phyloP scores from a whole-genome alignment of 192 early-diverging fungal genomes.

The Rhizophagus sp. region DNA sequence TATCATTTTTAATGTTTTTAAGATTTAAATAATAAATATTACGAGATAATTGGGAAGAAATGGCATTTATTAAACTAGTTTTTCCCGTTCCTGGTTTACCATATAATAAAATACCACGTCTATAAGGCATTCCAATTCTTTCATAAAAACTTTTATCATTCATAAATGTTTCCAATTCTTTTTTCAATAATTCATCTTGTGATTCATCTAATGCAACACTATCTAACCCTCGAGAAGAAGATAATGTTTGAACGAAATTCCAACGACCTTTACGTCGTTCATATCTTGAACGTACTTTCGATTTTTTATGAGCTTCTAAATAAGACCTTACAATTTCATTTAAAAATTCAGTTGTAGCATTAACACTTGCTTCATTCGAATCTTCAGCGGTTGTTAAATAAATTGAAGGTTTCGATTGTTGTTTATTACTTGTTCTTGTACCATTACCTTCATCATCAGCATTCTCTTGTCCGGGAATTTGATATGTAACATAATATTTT shows the following conservation, averaged over 20 bases:
- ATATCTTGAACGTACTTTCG: not conserved
- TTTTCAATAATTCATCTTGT: constrained; percentile 46
- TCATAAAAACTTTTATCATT: constrained; percentile 57
- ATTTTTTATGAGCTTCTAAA: not conserved
- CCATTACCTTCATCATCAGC: not conserved
- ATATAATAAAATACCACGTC: too few relatives aligned
- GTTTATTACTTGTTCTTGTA: not conserved
- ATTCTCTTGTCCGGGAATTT: not conserved
- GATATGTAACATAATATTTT: not conserved
- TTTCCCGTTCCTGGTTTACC: too few relatives aligned
- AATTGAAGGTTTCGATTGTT: constrained; percentile 11
- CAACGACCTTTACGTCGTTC: not conserved
- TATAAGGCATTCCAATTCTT: constrained; percentile 1
- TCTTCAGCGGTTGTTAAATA: not conserved
- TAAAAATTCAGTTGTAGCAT: constrained; percentile 7
- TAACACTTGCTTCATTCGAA: constrained; percentile 2
- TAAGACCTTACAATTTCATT: not conserved
- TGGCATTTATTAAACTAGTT: too few relatives aligned
- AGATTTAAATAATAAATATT: too few relatives aligned
- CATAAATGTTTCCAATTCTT: constrained; percentile 53
- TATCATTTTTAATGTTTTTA: too few relatives aligned
- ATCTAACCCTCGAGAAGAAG: constrained; percentile 39
- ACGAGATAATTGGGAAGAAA: too few relatives aligned
- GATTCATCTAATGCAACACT: constrained; percentile 53
- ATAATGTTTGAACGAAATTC: constrained; percentile 4